Evolutionary conservation across 352 stramenopile species (phyloP), one percentile per base, ranked within the genome.

Genomic region (Globisporangium spinosum): DNA sequence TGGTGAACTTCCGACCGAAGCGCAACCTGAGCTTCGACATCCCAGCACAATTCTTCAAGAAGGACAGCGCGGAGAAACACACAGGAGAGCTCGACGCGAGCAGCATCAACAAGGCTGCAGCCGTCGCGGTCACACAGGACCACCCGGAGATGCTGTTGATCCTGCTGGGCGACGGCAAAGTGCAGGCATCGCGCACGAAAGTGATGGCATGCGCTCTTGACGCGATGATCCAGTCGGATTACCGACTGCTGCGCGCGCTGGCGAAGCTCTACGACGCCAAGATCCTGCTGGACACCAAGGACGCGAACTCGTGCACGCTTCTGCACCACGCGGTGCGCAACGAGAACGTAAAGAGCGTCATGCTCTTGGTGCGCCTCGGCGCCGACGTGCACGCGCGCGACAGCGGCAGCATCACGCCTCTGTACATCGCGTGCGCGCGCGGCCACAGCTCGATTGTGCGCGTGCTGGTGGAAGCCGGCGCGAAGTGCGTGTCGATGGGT

Each of bases 401-500:
- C 68, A 75, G 76, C 27, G 79, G 76, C 29, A 76, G 85, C 32
- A 90, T 95, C 77, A 77, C 83, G 20, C 77, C 87, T 43, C 67
- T 95, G 58, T 95, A 92, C 69, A 81, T 92, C 68, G 86, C 85
- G 10, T 90, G 80, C 23, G 87, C 87, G n/a, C 78, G 83, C 17
- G 87, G 87, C 23, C 77, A 89, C 60, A 77, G 77, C 27, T 69
- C 76, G 43, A 84, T 92, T 38, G 87, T 89, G 51, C 76, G 80
- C 47, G 62, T 85, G 45, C 70, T 95, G 23, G 56, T 95, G 22
- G 64, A 86, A 54, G 81, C 80, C 12, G 83, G 83, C 13, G 85
- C 85, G 8, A 75, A 73, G 63, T 86, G 78, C 62, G 70, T 68
- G 5, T 59, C 77, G 22, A 84, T 91, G 38, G 87, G 87, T 3